These are phyloP conservation scores for Panus rudis DNA, from an alignment of 768 basidiomycete genomes.

Conservation along the genomic window DNA sequence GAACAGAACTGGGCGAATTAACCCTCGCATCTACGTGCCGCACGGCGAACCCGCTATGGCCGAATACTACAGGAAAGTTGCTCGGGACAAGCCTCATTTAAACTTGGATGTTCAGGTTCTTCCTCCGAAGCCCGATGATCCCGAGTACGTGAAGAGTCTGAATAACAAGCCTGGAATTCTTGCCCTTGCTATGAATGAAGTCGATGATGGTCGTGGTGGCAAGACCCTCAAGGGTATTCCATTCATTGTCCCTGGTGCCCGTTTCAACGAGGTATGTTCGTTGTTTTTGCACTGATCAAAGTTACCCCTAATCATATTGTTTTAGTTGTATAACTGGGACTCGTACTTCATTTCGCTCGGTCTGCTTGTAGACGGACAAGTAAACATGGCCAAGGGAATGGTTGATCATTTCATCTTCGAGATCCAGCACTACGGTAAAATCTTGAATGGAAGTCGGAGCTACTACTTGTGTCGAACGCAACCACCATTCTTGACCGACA, in stretches of 20 bases:
- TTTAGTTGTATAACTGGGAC: constrained; percentile 89
- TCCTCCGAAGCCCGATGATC: constrained; percentile 82
- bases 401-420: constrained; percentile 99
- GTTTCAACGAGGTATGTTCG: constrained; percentile 78
- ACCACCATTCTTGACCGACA: constrained; percentile 97
- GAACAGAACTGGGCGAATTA: constrained; percentile 85
- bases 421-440: constrained; percentile 96
- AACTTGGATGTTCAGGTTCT: constrained; percentile 89
- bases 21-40: constrained; percentile 93
- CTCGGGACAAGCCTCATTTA: constrained; percentile 87
- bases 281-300: neutral
- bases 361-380: constrained; percentile 89
- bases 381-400: constrained; percentile 94
- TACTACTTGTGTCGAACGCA: constrained; percentile 95
- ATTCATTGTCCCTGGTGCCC: constrained; percentile 94
- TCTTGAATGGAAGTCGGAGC: constrained; percentile 92
- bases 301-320: neutral
- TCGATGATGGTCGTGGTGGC: constrained; percentile 71
- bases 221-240: constrained; percentile 88
- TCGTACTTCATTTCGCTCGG: constrained; percentile 93
- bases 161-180: constrained; percentile 93
- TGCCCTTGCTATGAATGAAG: constrained; percentile 92
- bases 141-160: constrained; percentile 81
- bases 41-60: constrained; percentile 90
- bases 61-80: constrained; percentile 90